Percentiles rank a stretch among this genome's conserved stretches.
phyloP scores from a whole-genome alignment of 768 basidiomycete species.

The Suillus spraguei region DNA sequence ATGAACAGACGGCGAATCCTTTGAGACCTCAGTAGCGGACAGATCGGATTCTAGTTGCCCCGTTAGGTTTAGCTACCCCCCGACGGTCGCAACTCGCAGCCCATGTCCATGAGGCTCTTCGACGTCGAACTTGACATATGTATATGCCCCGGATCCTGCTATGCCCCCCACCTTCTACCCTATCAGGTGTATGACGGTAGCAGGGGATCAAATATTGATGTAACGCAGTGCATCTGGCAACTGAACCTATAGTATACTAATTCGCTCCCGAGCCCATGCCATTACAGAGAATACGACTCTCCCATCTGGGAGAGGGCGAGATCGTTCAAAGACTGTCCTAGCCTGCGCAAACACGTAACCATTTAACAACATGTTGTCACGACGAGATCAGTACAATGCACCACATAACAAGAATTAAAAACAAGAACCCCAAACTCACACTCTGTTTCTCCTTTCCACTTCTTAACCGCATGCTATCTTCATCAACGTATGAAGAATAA shows the following conservation, averaged over 20 bases:
- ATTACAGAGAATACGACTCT: not conserved
- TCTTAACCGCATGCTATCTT: slow-evolving; percentile 53
- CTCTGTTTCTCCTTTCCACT: no score
- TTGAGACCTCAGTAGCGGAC: not conserved
- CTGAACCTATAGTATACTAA: not conserved
- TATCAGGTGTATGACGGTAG: not conserved
- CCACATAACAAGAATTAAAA: no score
- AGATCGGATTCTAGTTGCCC: not conserved
- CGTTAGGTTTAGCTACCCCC: not conserved
- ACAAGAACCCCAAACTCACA: no score
- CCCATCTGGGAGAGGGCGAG: not conserved
- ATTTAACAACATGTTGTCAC: no score
- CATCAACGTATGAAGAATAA: slow-evolving; percentile 83
- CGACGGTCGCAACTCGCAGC: not conserved
- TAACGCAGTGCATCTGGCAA: not conserved
- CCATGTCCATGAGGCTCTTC: not conserved
- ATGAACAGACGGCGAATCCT: not conserved
- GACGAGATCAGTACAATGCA: no score
- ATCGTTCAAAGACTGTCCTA: not conserved
- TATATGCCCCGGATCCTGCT: not conserved
- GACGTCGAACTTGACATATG: not conserved
- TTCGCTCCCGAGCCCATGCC: not conserved
- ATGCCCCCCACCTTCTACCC: not conserved
- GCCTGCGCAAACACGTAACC: not conserved
- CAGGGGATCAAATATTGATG: not conserved